These are phyloP conservation scores for Myriosclerotinia scirpicola DNA, from an alignment of 2,329 filamentous ascomycete genomes.

Conservation along the genomic window DNA sequence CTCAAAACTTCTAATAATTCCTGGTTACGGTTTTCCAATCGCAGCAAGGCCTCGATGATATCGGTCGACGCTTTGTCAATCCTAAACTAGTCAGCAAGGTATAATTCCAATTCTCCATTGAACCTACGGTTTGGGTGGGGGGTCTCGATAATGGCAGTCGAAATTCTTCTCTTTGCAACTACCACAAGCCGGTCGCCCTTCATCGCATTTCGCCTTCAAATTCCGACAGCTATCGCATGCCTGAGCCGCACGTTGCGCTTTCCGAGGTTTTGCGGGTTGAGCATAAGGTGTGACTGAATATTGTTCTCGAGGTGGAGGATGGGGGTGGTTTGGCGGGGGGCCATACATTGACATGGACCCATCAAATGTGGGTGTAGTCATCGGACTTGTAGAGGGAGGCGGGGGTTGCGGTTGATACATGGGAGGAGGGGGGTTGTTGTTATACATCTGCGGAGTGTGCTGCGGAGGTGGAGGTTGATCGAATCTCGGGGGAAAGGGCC, in stretches of 20 bases:
- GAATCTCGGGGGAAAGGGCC: constrained; percentile 30
- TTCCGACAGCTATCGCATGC: constrained; percentile 89
- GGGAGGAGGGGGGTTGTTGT: constrained; percentile 27
- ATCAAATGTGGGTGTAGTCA: constrained; percentile 31
- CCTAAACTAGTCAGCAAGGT: constrained; percentile 34
- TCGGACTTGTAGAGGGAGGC: constrained; percentile 35
- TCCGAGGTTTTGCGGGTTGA: constrained; percentile 28
- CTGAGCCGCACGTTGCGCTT: constrained; percentile 48
- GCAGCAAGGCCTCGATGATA: constrained; percentile 52
- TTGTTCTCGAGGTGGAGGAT: constrained; percentile 29
- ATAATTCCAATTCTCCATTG: constrained; percentile 39
- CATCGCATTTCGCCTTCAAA: constrained; percentile 89
- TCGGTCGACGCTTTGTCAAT: constrained; percentile 60
- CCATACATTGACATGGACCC: constrained; percentile 27
- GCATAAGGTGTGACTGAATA: constrained; percentile 26
- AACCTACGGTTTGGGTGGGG: constrained; percentile 84
- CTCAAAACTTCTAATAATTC: constrained; percentile 18
- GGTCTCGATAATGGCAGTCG: constrained; percentile 84
- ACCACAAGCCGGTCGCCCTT: constrained; percentile 73
- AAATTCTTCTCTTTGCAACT: constrained; percentile 85
- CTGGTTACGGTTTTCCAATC: constrained; percentile 27
- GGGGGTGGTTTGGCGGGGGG: constrained; percentile 26
- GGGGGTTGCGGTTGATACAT: constrained; percentile 29
- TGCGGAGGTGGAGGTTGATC: constrained; percentile 28
- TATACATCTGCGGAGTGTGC: constrained; percentile 17